Conservation (phyloP, 169 alveolate genomes). For the Plasmodium vivax region DNA sequence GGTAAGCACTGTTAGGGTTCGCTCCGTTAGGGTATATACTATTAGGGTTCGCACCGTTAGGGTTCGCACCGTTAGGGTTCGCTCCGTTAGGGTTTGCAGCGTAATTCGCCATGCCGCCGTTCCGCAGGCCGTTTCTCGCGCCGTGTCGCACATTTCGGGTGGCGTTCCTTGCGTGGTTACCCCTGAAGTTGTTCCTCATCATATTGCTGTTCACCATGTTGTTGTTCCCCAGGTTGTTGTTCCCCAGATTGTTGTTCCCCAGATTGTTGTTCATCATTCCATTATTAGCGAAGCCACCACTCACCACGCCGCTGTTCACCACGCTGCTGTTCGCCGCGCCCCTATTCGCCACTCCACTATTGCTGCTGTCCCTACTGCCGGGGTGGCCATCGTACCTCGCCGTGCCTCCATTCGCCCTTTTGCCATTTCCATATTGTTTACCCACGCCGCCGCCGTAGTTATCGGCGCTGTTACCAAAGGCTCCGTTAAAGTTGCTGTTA, state of each 20-base stretch:
- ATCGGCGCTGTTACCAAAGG: background rate
- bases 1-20: background rate
- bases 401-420: slow-evolving; percentile 1
- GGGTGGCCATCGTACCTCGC: background rate
- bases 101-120: background rate
- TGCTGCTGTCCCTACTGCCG: background rate
- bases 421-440: slow-evolving; percentile 2
- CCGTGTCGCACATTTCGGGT: background rate
- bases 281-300: background rate
- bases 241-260: too few relatives aligned
- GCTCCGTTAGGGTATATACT: background rate
- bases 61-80: too few relatives aligned
- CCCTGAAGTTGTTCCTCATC: background rate
- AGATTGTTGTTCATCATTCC: background rate
- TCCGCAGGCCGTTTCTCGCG: background rate
- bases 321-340: background rate
- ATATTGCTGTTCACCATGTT: background rate
- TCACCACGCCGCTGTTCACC: background rate
- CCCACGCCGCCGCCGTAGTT: background rate
- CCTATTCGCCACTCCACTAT: background rate
- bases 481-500: slow-evolving; percentile 15
- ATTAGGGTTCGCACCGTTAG: too few relatives aligned
- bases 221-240: background rate
- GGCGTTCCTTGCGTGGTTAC: background rate
- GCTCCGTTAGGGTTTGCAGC: background rate